Evolutionary conservation across 2,329 filamentous ascomycete genomes (phyloP), one percentile per base, ranked within the genome.

Genomic region (Hirsutella minnesotensis): DNA sequence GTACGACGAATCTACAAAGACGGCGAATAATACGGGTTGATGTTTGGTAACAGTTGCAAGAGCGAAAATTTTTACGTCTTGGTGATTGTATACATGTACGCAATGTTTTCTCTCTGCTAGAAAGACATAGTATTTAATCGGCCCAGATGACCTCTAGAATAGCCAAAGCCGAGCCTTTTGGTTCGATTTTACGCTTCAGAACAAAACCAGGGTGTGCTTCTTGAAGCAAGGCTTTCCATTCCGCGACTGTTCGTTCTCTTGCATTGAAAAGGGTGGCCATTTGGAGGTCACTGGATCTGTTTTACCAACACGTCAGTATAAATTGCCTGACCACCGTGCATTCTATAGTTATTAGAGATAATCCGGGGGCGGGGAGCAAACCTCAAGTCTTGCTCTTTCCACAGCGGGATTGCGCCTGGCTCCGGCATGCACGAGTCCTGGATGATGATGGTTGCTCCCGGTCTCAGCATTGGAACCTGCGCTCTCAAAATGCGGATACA

Each of bases 191-290:
- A 13, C 13, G 27, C 27, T 59, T 29, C 27, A 29, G 27, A 7
- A 7, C 13, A 37, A 68, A 70, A 12, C 67, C 53, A 48, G 66
- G 59, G 44, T 73, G 69, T 3, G 70, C 69, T 38, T 54, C 49
- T n/a, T 47, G 50, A 49, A 73, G 67, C 3, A 73, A 55, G 15
- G 54, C 53, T 50, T 60, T 63, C 66, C 69, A 75, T 4, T 63
- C 66, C n/a, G 62, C 56, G 0, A 64, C 61, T 0, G 63, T 59
- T 18, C 70, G 59, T 55, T 75, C 71, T 48, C 64, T 63, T 3
- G 62, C 62, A 46, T 70, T 73, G 39, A 70, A 69, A 5, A 73
- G 50, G 3, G 65, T 63, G 64, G 73, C 67, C 62, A 75, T 65
- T 37, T 67, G 58, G 47, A 76, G 43, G 52, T 76, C 72, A 7